phyloP scores from a whole-genome alignment of 2,329 filamentous ascomycete genomes.

The Aspergillus aculeatinus region DNA sequence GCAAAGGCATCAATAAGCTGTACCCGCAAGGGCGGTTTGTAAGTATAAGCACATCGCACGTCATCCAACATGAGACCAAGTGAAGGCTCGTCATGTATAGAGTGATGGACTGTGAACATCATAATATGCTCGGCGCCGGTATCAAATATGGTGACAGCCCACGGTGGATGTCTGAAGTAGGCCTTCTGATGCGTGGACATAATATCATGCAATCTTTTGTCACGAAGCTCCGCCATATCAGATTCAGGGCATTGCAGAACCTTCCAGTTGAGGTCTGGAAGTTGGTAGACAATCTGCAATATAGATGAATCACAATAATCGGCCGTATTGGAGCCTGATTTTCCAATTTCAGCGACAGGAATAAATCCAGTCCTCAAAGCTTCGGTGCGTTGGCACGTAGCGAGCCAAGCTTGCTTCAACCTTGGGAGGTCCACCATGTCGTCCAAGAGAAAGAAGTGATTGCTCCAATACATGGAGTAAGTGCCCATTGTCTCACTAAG shows the following conservation, averaged over 20 bases:
- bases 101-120: constrained; percentile 40
- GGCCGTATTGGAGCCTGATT: background rate
- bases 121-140: constrained; percentile 26
- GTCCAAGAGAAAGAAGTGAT: constrained; percentile 37
- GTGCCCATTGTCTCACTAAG: constrained; percentile 42
- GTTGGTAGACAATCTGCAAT: constrained; percentile 31
- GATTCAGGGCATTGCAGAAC: constrained; percentile 14
- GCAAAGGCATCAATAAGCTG: constrained; percentile 31
- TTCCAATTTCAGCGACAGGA: constrained; percentile 28
- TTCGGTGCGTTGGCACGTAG: constrained; percentile 30
- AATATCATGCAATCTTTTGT: constrained; percentile 23
- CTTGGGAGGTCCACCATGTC: constrained; percentile 27
- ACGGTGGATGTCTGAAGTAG: constrained; percentile 36
- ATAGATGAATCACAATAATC: constrained; percentile 21
- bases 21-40: constrained; percentile 21
- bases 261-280: constrained; percentile 29
- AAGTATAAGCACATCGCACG: constrained; percentile 25
- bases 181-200: constrained; percentile 26
- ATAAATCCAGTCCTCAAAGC: constrained; percentile 41
- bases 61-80: constrained; percentile 30
- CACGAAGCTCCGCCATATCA: constrained; percentile 16
- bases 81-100: constrained; percentile 35
- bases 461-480: constrained; percentile 41
- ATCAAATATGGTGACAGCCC: constrained; percentile 38
- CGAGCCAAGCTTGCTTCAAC: constrained; percentile 35